A percentile compares a stretch with the other conserved stretches of the same genome.
Conservation (phyloP, 805 yeast species). For the Yamadazyma akitaensis region DNA sequence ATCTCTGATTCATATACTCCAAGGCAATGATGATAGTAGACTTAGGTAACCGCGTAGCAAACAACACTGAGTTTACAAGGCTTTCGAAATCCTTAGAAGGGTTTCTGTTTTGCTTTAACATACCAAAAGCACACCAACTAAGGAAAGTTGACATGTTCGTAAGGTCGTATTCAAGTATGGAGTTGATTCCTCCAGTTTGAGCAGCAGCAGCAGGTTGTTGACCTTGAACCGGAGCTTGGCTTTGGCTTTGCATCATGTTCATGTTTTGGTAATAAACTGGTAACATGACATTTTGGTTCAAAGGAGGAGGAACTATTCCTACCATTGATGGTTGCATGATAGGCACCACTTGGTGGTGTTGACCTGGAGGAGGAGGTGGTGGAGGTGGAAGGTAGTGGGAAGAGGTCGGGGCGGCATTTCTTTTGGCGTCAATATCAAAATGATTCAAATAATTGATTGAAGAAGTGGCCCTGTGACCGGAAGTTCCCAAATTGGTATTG, state of each 20-base stretch:
- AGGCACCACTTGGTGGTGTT: background rate
- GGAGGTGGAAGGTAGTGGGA: slow-evolving; percentile 16
- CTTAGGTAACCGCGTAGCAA: slow-evolving; percentile 85
- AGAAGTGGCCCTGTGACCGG: slow-evolving; percentile 36
- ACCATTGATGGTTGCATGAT: slow-evolving; percentile 15
- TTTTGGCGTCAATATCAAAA: slow-evolving; percentile 2
- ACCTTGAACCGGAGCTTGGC: slow-evolving; percentile 6
- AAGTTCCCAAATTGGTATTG: slow-evolving; percentile 27
- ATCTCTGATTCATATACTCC: slow-evolving; percentile 70
- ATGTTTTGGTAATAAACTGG: background rate
- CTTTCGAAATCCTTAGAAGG: slow-evolving; percentile 53
- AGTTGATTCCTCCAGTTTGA: slow-evolving; percentile 68
- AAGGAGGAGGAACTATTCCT: slow-evolving; percentile 15
- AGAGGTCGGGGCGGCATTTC: slow-evolving; percentile 11
- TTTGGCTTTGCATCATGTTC: slow-evolving; percentile 5
- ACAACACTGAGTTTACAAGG: slow-evolving; percentile 63
- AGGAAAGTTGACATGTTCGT: slow-evolving; percentile 76
- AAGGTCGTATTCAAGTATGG: slow-evolving; percentile 76
- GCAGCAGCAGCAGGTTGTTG: slow-evolving; percentile 8
- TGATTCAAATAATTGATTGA: slow-evolving; percentile 21
- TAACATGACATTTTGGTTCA: background rate
- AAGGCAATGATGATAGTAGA: slow-evolving; percentile 77
- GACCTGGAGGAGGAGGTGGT: background rate
- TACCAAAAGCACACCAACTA: slow-evolving; percentile 67
- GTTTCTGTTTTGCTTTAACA: slow-evolving; percentile 49